phyloP scores from a whole-genome alignment of 2,329 filamentous ascomycete species.

The Blastomyces percursus region DNA sequence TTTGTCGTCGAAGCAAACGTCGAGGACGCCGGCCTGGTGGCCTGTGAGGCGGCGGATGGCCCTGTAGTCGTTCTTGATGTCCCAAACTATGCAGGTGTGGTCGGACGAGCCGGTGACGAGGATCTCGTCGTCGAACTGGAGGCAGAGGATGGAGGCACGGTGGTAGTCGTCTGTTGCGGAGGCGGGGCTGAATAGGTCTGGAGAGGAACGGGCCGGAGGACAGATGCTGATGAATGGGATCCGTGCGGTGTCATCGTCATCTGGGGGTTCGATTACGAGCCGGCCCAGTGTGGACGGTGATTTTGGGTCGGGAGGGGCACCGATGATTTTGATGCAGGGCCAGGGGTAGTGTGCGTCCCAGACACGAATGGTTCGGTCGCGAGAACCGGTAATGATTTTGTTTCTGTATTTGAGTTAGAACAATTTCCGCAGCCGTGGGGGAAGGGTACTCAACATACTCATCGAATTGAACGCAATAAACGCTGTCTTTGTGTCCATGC shows the following conservation, averaged over 20 bases:
- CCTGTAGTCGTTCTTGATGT: conserved; percentile 64
- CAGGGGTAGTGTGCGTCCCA: conserved; percentile 84
- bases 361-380: conserved; percentile 87
- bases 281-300: conserved; percentile 29
- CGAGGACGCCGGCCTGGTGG: conserved; percentile 80
- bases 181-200: conserved; percentile 39
- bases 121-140: conserved; percentile 87
- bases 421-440: neutral
- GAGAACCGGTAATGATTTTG: conserved; percentile 94
- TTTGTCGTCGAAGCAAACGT: conserved; percentile 82
- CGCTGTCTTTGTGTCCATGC: conserved; percentile 86
- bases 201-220: conserved; percentile 41
- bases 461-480: conserved; percentile 97
- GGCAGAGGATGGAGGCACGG: conserved; percentile 82
- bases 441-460: conserved; percentile 49
- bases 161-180: conserved; percentile 51
- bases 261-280: conserved; percentile 44
- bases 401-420: conserved; percentile 41
- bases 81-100: conserved; percentile 81
- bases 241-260: conserved; percentile 27
- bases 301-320: conserved; percentile 46
- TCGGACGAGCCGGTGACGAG: conserved; percentile 94
- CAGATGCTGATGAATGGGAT: conserved; percentile 40
- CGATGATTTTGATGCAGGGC: conserved; percentile 75
- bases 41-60: conserved; percentile 67